Evolutionary conservation across 306 rosid genomes (phyloP), one percentile per base, ranked within the genome.

Genomic region (Cyamopsis tetragonoloba): DNA sequence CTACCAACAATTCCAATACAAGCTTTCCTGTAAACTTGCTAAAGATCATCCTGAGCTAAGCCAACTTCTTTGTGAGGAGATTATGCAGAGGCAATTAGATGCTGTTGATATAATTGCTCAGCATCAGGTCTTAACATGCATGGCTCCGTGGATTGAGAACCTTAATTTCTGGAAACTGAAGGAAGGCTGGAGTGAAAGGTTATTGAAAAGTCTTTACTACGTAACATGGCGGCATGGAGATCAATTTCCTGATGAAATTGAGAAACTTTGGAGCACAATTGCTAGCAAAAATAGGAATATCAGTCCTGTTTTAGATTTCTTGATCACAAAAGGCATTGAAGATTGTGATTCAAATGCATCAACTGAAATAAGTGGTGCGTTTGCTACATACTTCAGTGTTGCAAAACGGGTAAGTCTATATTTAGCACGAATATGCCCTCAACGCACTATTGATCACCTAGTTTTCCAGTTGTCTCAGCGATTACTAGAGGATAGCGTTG

Each of bases 71-170:
- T 95, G 99, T 14, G 99, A 95, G 84, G 99, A 95, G 84, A 95
- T 95, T 54, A 95, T 95, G 99, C 97, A 85, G 83, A 88, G 99
- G 75, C 99, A 90, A 77, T 88, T 95, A 56, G 99, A 95, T 84
- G 99, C 99, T 65, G 99, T 95, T 81, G 97, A 95, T 84, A 91
- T 95, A 64, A 95, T 95, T 73, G 99, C 99, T 34, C 99, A 95
- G 78, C 99, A 95, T 88, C 99, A 95, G 81, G 99, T 95, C 82
- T 80, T 95, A 76, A 95, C 99, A 63, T 95, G 99, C 79, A 95
- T 95, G 99, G 99, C 99, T 80, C 99, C 99, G 22, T 95, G 99
- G 99, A 95, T 95, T 46, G 99, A 95, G 86, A 95, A 95, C 81
- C 87, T 95, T 68, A 95, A 91, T 81, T 95, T 95, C 80, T 90